A percentile compares a stretch with the other conserved stretches of the same genome.
These are phyloP conservation scores for Colletotrichum godetiae DNA, from an alignment of 2,329 filamentous ascomycete genomes.

Conservation along the genomic window DNA sequence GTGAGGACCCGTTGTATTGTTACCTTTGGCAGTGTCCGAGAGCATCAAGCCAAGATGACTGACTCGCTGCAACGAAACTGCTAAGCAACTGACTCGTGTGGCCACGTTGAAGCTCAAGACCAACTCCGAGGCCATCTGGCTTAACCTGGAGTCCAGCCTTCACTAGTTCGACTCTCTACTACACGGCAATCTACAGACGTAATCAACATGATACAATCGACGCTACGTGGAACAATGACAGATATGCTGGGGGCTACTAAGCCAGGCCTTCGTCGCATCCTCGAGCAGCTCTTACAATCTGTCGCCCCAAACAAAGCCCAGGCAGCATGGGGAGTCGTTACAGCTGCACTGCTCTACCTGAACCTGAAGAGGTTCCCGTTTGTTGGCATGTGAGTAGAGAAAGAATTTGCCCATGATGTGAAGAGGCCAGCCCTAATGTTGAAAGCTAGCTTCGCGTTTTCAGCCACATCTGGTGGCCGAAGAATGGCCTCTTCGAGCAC, in stretches of 20 bases:
- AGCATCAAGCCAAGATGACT: neutral
- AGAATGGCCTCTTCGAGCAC: conserved; percentile 35
- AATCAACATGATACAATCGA: neutral
- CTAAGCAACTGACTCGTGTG: neutral
- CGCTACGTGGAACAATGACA: neutral
- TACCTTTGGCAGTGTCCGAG: neutral
- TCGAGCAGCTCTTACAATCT: neutral
- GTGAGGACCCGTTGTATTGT: neutral
- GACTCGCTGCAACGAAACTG: neutral
- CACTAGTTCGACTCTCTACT: no score
- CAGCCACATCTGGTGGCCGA: conserved; percentile 47
- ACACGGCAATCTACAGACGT: no score
- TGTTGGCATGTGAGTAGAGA: neutral
- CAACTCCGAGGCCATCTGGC: no score
- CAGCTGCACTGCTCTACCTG: neutral
- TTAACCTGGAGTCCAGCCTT: neutral
- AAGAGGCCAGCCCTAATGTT: neutral
- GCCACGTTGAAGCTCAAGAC: neutral
- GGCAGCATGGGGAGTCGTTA: neutral
- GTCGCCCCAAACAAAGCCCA: neutral
- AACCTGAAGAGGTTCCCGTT: neutral
- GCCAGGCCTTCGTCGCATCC: neutral
- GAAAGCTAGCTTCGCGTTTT: conserved; percentile 46
- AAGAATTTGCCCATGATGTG: neutral
- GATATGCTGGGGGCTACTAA: neutral